Conservation (phyloP, 2,329 filamentous ascomycete genomes). For the Fusarium chaquense region DNA sequence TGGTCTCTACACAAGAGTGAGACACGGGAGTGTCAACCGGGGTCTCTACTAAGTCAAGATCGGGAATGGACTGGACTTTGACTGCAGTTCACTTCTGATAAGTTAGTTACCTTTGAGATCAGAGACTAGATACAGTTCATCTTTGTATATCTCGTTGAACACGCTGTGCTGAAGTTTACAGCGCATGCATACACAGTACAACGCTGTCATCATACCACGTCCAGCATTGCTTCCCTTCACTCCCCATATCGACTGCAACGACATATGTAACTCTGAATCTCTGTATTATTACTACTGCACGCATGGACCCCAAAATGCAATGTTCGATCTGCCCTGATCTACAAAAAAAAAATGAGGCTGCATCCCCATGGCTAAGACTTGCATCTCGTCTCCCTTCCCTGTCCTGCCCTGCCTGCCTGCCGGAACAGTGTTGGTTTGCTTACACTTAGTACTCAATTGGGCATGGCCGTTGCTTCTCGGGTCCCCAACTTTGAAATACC, state of each 20-base stretch:
- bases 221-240: background rate
- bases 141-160: background rate
- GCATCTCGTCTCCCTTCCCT: slow-evolving; percentile 12
- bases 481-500: slow-evolving; percentile 1
- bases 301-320: slow-evolving; percentile 24
- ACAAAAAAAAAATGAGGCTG: slow-evolving; percentile 24
- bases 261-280: background rate
- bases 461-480: background rate
- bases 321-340: slow-evolving; percentile 36
- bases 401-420: slow-evolving; percentile 7
- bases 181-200: background rate
- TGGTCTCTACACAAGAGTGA: slow-evolving; percentile 37
- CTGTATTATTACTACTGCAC: slow-evolving; percentile 16
- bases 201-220: background rate
- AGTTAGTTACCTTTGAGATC: background rate
- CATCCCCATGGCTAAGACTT: slow-evolving; percentile 22
- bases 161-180: background rate
- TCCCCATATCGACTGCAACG: background rate
- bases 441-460: slow-evolving; percentile 1
- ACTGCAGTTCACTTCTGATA: background rate
- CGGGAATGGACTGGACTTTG: slow-evolving; percentile 13
- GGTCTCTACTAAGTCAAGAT: slow-evolving; percentile 36
- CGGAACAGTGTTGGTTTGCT: slow-evolving; percentile 2
- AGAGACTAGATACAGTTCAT: background rate
- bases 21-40: slow-evolving; percentile 50